Conservation (phyloP, 2,329 filamentous ascomycete genomes). For the Nigrospora oryzae region DNA sequence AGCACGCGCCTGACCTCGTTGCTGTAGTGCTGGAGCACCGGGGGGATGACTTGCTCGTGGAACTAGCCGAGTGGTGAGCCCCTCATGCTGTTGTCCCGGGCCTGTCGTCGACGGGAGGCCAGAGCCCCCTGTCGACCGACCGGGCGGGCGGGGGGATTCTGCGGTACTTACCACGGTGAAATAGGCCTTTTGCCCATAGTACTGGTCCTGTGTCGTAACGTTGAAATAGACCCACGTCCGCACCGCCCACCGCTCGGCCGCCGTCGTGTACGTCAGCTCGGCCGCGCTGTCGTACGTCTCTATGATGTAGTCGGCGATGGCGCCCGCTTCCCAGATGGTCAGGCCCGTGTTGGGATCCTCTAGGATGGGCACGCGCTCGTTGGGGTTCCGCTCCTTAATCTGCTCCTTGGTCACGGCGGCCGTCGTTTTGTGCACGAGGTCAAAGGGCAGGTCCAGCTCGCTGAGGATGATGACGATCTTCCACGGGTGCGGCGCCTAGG, state of each 20-base stretch:
- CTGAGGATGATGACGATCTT: background rate
- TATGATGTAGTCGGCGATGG: slow-evolving; percentile 2
- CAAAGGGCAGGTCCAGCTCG: background rate
- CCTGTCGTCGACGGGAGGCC: too few species aligned
- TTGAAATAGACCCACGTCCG: background rate
- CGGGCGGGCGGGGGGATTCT: too few species aligned
- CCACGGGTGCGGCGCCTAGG: background rate
- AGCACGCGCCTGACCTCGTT: slow-evolving; percentile 33
- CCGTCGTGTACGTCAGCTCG: background rate
- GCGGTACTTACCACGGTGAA: background rate
- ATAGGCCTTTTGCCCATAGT: background rate
- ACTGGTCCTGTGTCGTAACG: background rate
- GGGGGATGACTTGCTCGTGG: slow-evolving; percentile 4
- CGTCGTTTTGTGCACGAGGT: background rate
- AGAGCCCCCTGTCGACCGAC: too few species aligned
- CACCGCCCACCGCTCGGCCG: background rate
- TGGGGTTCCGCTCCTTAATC: slow-evolving; percentile 2
- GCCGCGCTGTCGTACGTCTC: slow-evolving; percentile 23
- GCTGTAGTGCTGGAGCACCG: slow-evolving; percentile 33
- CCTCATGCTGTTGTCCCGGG: too few species aligned
- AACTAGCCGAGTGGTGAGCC: background rate
- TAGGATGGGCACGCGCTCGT: slow-evolving; percentile 4
- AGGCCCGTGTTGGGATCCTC: slow-evolving; percentile 5
- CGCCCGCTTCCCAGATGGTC: slow-evolving; percentile 6
- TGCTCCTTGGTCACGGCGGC: background rate